Percentiles rank a stretch among this genome's conserved stretches.
Evolutionary conservation across 768 basidiomycete species (phyloP).

Genomic region (Rubroboletus pulcherrimus): DNA sequence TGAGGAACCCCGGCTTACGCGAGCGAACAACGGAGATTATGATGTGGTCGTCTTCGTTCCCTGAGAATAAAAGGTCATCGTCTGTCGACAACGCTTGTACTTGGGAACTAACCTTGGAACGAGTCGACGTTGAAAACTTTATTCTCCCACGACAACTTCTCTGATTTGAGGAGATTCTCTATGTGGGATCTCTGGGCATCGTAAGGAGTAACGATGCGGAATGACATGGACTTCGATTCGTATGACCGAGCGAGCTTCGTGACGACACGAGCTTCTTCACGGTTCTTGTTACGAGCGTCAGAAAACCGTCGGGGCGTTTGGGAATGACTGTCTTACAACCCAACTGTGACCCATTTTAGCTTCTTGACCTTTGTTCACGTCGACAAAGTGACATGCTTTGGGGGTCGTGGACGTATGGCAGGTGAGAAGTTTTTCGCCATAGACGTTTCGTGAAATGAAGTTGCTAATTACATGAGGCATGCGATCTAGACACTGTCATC

Average conservation of each 20-base stretch:
- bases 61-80: slow-evolving; percentile 35
- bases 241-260: slow-evolving; percentile 53
- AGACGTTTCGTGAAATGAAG: slow-evolving; percentile 66
- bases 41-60: slow-evolving; percentile 77
- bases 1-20: slow-evolving; percentile 57
- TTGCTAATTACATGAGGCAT: slow-evolving; percentile 75
- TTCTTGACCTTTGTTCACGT: slow-evolving; percentile 35
- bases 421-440: slow-evolving; percentile 56
- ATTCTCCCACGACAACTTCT: slow-evolving; percentile 51
- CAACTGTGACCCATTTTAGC: slow-evolving; percentile 31
- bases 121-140: slow-evolving; percentile 76
- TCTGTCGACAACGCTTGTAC: neutral
- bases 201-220: slow-evolving; percentile 76
- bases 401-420: slow-evolving; percentile 41
- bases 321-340: slow-evolving; percentile 20
- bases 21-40: slow-evolving; percentile 69
- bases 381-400: slow-evolving; percentile 37
- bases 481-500: slow-evolving; percentile 48
- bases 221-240: slow-evolving; percentile 42
- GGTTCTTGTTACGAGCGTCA: slow-evolving; percentile 47
- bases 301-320: neutral
- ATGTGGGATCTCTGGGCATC: slow-evolving; percentile 61
- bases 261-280: slow-evolving; percentile 47
- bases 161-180: slow-evolving; percentile 49
- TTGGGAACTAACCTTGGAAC: slow-evolving; percentile 61